Evolutionary conservation across 257 asterid species (phyloP).

Genomic region (Sherardia arvensis): DNA sequence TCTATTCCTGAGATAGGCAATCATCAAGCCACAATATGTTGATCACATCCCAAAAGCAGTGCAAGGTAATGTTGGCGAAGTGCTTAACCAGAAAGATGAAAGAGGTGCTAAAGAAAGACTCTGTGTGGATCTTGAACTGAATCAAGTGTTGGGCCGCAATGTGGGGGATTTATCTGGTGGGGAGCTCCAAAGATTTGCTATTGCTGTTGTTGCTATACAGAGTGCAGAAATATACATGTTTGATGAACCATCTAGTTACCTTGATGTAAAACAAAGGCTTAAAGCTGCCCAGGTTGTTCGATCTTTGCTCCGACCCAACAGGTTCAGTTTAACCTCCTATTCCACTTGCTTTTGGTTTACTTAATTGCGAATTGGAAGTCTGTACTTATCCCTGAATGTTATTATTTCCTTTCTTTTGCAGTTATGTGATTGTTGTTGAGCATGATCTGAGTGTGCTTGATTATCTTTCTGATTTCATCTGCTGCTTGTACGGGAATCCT

Average conservation of each 20-base stretch:
- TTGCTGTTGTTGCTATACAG: constrained; percentile 89
- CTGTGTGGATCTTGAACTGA: constrained; percentile 76
- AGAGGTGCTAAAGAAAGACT: constrained; percentile 66
- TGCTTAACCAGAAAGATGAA: constrained; percentile 93
- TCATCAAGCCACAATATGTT: constrained; percentile 95
- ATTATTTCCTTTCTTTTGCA: constrained; percentile 17
- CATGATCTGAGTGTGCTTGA: constrained; percentile 96
- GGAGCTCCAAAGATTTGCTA: constrained; percentile 99
- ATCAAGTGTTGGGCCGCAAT: constrained; percentile 90
- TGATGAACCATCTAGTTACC: constrained; percentile 99
- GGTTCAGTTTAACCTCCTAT: constrained; percentile 27
- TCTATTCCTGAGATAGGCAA: constrained; percentile 41
- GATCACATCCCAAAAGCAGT: constrained; percentile 99
- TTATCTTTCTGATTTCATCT: constrained; percentile 90
- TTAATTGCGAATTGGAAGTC: background rate
- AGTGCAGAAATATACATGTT: constrained; percentile 97
- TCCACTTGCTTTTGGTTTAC: constrained; percentile 2
- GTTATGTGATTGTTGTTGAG: constrained; percentile 95
- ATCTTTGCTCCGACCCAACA: constrained; percentile 89
- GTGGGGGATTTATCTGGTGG: constrained; percentile 99
- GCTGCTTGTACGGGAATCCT: constrained; percentile 95
- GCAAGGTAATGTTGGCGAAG: constrained; percentile 97
- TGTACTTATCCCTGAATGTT: background rate
- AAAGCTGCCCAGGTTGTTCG: constrained; percentile 95
- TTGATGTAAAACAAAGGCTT: constrained; percentile 97